A percentile compares a stretch with the other conserved stretches of the same genome.
Conservation (phyloP, 495 filamentous ascomycete species). For the Penicillium steckii region DNA sequence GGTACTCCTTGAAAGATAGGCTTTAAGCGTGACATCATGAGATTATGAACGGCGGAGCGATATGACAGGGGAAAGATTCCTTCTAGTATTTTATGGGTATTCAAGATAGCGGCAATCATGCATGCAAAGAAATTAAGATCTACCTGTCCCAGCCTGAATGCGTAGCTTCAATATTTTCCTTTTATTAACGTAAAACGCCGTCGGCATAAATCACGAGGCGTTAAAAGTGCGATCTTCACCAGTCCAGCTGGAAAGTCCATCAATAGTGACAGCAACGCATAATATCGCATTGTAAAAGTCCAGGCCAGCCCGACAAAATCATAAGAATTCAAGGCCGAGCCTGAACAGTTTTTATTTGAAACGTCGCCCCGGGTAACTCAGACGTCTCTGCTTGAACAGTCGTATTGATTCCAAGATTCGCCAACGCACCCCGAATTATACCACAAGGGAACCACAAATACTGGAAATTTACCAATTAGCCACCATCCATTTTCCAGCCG, state of each 20-base stretch:
- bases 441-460: slow-evolving; percentile 96
- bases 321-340: slow-evolving; percentile 46
- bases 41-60: slow-evolving; percentile 30
- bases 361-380: slow-evolving; percentile 84
- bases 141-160: background rate
- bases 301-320: slow-evolving; percentile 6
- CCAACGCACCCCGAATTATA: slow-evolving; percentile 82
- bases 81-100: background rate
- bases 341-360: slow-evolving; percentile 88
- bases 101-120: slow-evolving; percentile 6
- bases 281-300: too few species aligned
- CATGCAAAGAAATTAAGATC: slow-evolving; percentile 21
- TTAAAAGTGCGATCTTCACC: background rate
- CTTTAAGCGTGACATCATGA: slow-evolving; percentile 38
- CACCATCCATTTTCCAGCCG: background rate
- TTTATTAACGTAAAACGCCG: too few species aligned
- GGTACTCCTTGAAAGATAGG: slow-evolving; percentile 45
- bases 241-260: too few species aligned
- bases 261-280: too few species aligned
- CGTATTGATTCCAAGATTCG: slow-evolving; percentile 86
- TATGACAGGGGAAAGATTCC: background rate
- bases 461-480: slow-evolving; percentile 35
- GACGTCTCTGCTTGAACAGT: slow-evolving; percentile 85
- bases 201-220: too few species aligned
- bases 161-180: too few species aligned